These are phyloP conservation scores for Suhomyces prunicola DNA, from an alignment of 805 yeast species.

Conservation along the genomic window DNA sequence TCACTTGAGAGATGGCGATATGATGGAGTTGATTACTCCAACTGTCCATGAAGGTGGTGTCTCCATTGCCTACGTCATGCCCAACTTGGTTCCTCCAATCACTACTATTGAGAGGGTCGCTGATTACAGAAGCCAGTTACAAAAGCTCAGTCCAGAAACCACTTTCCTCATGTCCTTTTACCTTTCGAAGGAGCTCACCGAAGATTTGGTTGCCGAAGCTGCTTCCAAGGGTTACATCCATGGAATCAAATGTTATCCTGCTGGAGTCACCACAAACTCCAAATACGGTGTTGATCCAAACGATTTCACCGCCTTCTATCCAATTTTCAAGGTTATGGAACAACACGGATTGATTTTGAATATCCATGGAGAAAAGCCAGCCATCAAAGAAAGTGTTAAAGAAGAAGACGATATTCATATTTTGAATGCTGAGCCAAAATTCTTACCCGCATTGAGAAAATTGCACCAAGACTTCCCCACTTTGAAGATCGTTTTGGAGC, in stretches of 20 bases:
- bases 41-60: constrained; percentile 88
- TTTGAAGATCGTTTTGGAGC: constrained; percentile 84
- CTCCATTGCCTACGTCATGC: constrained; percentile 92
- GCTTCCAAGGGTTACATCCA: constrained; percentile 63
- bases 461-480: constrained; percentile 82
- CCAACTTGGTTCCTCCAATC: constrained; percentile 90
- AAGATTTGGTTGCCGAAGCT: constrained; percentile 79
- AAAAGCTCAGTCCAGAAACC: constrained; percentile 70
- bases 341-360: constrained; percentile 73
- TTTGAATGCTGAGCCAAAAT: constrained; percentile 88
- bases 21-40: constrained; percentile 92
- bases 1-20: constrained; percentile 88
- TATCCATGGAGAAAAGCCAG: constrained; percentile 93
- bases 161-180: constrained; percentile 91
- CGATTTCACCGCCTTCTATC: constrained; percentile 84
- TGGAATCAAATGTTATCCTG: constrained; percentile 97
- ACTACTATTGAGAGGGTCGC: constrained; percentile 70
- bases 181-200: constrained; percentile 73
- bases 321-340: constrained; percentile 87
- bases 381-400: constrained; percentile 47
- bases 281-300: constrained; percentile 89
- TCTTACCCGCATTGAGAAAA: constrained; percentile 81
- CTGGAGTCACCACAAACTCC: constrained; percentile 98
- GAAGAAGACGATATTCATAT: constrained; percentile 68
- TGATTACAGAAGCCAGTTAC: constrained; percentile 63